phyloP scores from a whole-genome alignment of 2,329 filamentous ascomycete genomes.

The Penicillium sp. region DNA sequence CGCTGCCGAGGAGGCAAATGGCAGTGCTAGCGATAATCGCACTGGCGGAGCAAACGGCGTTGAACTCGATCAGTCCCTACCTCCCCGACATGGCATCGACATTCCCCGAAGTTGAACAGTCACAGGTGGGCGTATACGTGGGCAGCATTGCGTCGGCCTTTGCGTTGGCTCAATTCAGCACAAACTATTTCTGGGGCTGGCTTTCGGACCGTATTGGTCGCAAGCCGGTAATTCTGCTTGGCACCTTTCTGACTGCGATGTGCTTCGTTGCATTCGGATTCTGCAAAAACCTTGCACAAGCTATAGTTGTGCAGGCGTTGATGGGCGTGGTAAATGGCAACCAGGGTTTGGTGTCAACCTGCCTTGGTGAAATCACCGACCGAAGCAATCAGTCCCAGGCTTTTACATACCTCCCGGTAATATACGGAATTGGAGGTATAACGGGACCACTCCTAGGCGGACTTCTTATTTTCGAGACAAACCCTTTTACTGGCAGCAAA shows the following conservation, averaged over 20 bases:
- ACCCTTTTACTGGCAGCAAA: conserved; percentile 52
- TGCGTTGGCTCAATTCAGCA: conserved; percentile 85
- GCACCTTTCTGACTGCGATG: conserved; percentile 74
- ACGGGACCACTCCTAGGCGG: conserved; percentile 91
- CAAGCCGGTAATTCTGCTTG: conserved; percentile 77
- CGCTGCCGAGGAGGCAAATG: conserved; percentile 79
- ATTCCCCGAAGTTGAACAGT: conserved; percentile 73
- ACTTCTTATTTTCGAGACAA: conserved; percentile 65
- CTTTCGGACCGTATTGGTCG: conserved; percentile 74
- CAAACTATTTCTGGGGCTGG: conserved; percentile 90
- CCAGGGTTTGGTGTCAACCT: conserved; percentile 88
- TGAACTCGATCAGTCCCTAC: conserved; percentile 96
- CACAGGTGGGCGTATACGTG: conserved; percentile 79
- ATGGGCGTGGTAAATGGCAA: conserved; percentile 97
- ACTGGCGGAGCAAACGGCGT: conserved; percentile 88
- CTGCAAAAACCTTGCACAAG: conserved; percentile 76
- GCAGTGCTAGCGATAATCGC: conserved; percentile 82
- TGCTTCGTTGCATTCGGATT: conserved; percentile 89
- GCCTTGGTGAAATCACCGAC: conserved; percentile 91
- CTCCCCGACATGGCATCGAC: conserved; percentile 85
- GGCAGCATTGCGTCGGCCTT: conserved; percentile 88
- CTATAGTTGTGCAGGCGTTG: conserved; percentile 76
- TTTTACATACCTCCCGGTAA: conserved; percentile 90
- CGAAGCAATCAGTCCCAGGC: conserved; percentile 89
- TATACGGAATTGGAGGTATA: conserved; percentile 94